Evolutionary conservation across 352 stramenopile species (phyloP).

Genomic region (Globisporangium paroecandrum): DNA sequence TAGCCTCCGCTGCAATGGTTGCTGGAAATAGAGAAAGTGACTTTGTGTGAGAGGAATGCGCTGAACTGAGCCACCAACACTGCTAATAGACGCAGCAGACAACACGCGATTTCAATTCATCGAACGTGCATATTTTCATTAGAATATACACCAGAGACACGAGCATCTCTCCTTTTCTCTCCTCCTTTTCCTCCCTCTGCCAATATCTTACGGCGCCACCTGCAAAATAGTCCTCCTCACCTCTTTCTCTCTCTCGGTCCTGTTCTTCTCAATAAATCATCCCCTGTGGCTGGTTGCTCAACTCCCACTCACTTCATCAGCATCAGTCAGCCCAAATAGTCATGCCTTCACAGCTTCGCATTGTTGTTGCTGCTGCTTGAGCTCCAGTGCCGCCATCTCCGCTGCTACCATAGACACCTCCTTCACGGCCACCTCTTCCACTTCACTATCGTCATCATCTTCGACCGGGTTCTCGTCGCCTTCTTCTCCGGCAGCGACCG

Average conservation of each 20-base stretch:
- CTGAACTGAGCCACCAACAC: too few species aligned
- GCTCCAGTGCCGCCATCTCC: slow-evolving; percentile 1
- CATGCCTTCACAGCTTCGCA: not conserved
- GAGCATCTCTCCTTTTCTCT: not conserved
- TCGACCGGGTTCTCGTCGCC: slow-evolving; percentile 14
- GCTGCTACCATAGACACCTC: not conserved
- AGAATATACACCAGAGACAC: not conserved
- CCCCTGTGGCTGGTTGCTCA: not conserved
- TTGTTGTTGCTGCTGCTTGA: not conserved
- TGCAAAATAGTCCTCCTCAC: slow-evolving; percentile 1
- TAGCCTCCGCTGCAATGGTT: too few species aligned
- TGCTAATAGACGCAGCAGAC: too few species aligned
- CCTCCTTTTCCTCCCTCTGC: not conserved
- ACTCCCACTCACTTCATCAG: not conserved
- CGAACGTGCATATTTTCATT: not conserved
- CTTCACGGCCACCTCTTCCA: slow-evolving; percentile 5
- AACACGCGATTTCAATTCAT: too few species aligned
- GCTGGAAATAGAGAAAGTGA: not conserved
- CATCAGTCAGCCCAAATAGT: not conserved
- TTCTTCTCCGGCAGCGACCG: slow-evolving; percentile 11
- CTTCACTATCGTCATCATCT: slow-evolving; percentile 8
- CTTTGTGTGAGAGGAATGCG: too few species aligned
- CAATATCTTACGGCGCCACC: not conserved
- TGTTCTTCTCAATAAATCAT: slow-evolving; percentile 7
- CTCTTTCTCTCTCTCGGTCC: not conserved